Conservation (phyloP, 495 filamentous ascomycete species). For the Aspergillus sparsus region DNA sequence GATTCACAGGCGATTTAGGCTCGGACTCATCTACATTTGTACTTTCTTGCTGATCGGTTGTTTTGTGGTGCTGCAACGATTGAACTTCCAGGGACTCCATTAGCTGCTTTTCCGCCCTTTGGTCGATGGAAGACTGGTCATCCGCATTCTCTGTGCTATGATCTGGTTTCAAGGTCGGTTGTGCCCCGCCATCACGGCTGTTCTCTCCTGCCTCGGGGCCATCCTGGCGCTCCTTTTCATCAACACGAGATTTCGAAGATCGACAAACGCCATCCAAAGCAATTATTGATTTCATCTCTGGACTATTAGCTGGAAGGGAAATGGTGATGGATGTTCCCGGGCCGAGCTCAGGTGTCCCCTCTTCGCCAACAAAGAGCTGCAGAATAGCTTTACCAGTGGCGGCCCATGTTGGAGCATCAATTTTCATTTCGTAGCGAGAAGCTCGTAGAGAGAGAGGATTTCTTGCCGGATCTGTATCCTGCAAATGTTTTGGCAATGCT, state of each 20-base stretch:
- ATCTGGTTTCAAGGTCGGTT: conserved; percentile 19
- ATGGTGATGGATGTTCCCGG: conserved; percentile 45
- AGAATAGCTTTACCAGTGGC: conserved; percentile 60
- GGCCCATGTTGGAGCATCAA: conserved; percentile 51
- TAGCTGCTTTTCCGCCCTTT: conserved; percentile 44
- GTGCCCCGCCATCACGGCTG: conserved; percentile 15
- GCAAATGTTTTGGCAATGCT: conserved; percentile 41
- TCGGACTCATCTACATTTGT: conserved; percentile 34
- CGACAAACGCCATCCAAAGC: conserved; percentile 21
- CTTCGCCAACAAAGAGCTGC: conserved; percentile 48
- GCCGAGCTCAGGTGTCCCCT: conserved; percentile 32
- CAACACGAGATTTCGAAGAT: conserved; percentile 19
- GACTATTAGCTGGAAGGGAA: conserved; percentile 34
- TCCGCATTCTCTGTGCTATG: conserved; percentile 30
- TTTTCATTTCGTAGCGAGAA: conserved; percentile 35
- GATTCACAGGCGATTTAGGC: conserved; percentile 29
- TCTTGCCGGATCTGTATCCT: conserved; percentile 32
- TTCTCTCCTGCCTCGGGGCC: conserved; percentile 18
- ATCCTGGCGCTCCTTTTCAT: conserved; percentile 23
- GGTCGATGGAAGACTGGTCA: conserved; percentile 45
- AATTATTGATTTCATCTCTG: conserved; percentile 20
- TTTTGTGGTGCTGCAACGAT: conserved; percentile 29
- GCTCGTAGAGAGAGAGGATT: conserved; percentile 33
- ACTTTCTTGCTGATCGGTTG: conserved; percentile 25
- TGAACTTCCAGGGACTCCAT: conserved; percentile 44